Evolutionary conservation across 2,329 filamentous ascomycete species (phyloP), one percentile per base, ranked within the genome.

Genomic region (Talaromyces sp.): DNA sequence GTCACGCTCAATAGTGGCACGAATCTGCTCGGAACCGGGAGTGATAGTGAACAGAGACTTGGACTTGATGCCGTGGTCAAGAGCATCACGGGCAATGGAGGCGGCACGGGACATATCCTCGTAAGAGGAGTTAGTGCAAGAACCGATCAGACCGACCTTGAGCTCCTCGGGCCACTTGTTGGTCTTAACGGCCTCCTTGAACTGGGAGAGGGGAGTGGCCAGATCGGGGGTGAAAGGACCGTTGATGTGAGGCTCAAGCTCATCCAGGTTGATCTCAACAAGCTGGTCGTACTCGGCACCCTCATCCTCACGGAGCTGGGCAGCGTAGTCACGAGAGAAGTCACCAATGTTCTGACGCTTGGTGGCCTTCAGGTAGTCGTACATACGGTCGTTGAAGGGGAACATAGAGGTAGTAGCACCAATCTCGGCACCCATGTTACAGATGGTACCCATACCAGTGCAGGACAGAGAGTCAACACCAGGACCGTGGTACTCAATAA

Each of bases 111-210:
- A 95, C 94, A 99, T 99, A 71, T 99, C 94, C 76, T 97, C 89
- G 73, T 97, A 99, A 2, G 94, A 97, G 73, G 90, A 96, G 82
- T 99, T 99, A 46, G 94, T 99, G 81, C 94, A 99, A 77, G 91
- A 96, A 55, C 94, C 94, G 69, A 99, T 99, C 49, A 99, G 82
- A 47, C 92, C 92, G 22, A 94, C 93, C 11, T 91, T 94, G 56
- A 99, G 88, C 58, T 87, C 91, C 69, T 90, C 84, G 2, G 94
- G 94, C 94, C 94, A 99, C 46, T 88, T 79, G 73, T 97, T 91
- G 64, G 88, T 82, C 74, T 88, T 82, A 19, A 97, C 90, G 2
- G 88, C 86, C 53, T 90, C 83, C 69, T 91, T 91, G 79, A 99
- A 99, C 68, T 87, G 82, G 44, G 92, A 97, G 49, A 99, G 78